Evolutionary conservation across 768 basidiomycete species (phyloP).

Genomic region (Tricholoma bakamatsutake): DNA sequence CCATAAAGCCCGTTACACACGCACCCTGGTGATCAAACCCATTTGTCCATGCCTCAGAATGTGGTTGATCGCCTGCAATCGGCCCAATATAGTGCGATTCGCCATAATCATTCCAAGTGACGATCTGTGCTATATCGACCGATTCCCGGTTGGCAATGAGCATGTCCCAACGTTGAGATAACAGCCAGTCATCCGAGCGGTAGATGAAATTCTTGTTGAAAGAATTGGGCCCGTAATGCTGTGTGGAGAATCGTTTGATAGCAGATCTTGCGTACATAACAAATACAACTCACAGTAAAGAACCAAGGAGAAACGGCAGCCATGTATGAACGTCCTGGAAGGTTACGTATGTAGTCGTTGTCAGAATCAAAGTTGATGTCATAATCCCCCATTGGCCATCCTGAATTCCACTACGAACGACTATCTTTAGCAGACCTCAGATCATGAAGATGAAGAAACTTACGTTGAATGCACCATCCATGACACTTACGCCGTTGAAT

Average conservation of each 20-base stretch:
- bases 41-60: constrained; percentile 64
- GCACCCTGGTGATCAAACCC: constrained; percentile 45
- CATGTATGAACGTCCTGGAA: constrained; percentile 33
- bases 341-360: constrained; percentile 23
- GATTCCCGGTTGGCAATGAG: constrained; percentile 45
- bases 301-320: constrained; percentile 65
- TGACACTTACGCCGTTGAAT: constrained; percentile 35
- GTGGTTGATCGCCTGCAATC: constrained; percentile 59
- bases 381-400: constrained; percentile 41
- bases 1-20: neutral
- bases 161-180: constrained; percentile 59
- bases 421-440: neutral
- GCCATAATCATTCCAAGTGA: constrained; percentile 75
- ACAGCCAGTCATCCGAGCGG: constrained; percentile 55
- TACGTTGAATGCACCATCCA: constrained; percentile 57
- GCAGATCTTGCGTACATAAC: neutral
- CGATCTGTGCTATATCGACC: constrained; percentile 45
- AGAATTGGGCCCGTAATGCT: constrained; percentile 51
- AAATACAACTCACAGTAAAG: constrained; percentile 42
- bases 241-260: neutral
- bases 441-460: constrained; percentile 10
- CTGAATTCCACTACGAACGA: constrained; percentile 47
- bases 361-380: constrained; percentile 34
- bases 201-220: constrained; percentile 68
- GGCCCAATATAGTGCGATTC: constrained; percentile 81